phyloP scores from a whole-genome alignment of 495 filamentous ascomycete genomes.

The Trichoderma virens region DNA sequence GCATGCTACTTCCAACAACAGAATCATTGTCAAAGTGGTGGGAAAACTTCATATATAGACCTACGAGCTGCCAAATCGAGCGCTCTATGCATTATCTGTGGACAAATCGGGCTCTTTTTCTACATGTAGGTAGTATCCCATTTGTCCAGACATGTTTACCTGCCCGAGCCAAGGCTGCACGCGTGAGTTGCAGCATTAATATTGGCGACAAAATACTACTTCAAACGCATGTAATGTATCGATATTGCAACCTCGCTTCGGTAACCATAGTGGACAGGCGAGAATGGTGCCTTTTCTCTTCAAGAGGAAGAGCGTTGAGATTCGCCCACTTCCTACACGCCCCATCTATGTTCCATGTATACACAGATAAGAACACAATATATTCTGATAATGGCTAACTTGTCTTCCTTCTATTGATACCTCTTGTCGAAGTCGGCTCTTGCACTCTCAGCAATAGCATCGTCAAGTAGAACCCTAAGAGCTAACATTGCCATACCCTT shows the following conservation, averaged over 20 bases:
- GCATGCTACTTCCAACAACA: background rate
- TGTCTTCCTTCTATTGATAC: conserved; percentile 33
- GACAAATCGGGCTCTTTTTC: background rate
- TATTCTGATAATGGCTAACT: conserved; percentile 19
- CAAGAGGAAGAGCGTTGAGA: too few relatives aligned
- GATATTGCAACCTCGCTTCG: background rate
- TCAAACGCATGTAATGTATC: background rate
- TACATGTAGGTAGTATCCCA: background rate
- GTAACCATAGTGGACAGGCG: background rate
- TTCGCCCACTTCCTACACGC: background rate
- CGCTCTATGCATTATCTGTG: background rate
- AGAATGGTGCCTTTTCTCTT: background rate
- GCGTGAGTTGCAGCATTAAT: background rate
- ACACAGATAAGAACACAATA: too few relatives aligned
- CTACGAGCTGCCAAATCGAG: background rate
- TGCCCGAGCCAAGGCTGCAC: background rate
- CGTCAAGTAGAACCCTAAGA: conserved; percentile 40
- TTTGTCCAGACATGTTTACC: background rate
- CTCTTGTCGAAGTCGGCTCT: conserved; percentile 17
- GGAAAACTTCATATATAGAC: background rate
- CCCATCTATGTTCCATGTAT: too few relatives aligned
- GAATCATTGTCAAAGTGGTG: background rate
- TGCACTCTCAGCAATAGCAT: conserved; percentile 29
- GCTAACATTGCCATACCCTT: conserved; percentile 51
- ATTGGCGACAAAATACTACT: too few relatives aligned